Base-by-base conservation (phyloP, 495 filamentous ascomycete species). In the Neurospora sp. region DNA sequence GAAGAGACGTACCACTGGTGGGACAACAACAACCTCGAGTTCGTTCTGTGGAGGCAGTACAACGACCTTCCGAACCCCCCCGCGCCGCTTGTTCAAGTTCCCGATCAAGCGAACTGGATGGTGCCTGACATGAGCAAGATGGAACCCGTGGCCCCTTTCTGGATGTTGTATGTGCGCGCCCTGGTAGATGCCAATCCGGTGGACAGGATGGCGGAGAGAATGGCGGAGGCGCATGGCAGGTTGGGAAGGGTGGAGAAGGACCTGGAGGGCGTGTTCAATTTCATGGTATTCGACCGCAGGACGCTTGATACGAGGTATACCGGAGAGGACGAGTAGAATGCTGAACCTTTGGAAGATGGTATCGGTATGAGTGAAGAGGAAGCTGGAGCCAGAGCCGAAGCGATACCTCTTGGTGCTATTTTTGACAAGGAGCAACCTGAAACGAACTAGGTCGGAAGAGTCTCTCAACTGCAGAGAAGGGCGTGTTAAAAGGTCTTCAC, bases 1-100 rank as follows among this genome's bases (percentile, higher is more conserved):
- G 82, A 84, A 68, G 83, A 86, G 71, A 79, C 81, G 35, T 82
- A 84, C 74, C 77, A 79, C 6, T 86, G 83, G 78, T 82, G 81
- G 71, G 75, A 78, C 38, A 80, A 83, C 22, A 80, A 83, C 22
- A 78, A 79, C 38, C 71, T 84, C 45, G 83, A 85, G 73, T 86
- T 82, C 37, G 73, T 76, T n/a, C 74, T 86, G 61, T 65, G 53
- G 53, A 35, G 53, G 53, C 53, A 65, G 53, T 65, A 80, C 77
- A 40, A 77, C 79, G 42, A 76, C 78, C 70, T 82, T 81, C 71
- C 69, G 74, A 12, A 72, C 78, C 9, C 44, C 73, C 1, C 40
- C 31, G 22, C 69, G 70, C 18, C n/a, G 31, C 76, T 74, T 39
- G 71, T 77, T 2, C 72, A 78, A 0, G 42, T 41, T 6, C n/a